Conservation (phyloP, 352 stramenopile species). For the Pilasporangium apinafurcum region DNA sequence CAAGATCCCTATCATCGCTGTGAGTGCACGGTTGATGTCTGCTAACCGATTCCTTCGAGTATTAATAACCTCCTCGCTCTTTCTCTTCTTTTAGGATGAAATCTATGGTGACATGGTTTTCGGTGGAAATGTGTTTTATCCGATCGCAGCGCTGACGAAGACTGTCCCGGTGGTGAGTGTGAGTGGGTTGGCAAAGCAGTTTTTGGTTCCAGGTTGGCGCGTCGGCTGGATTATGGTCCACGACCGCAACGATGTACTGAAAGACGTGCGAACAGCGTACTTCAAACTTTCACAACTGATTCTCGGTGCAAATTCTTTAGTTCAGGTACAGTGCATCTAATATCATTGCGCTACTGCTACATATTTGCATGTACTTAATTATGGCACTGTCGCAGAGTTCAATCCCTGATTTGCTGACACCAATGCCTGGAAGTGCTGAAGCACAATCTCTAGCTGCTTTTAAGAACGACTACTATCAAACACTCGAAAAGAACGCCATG, state of each 20-base stretch:
- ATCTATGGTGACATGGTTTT: slow-evolving; percentile 86
- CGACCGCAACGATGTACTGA: slow-evolving; percentile 74
- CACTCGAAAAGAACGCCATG: slow-evolving; percentile 82
- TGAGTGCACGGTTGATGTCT: slow-evolving; percentile 43
- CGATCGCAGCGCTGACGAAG: slow-evolving; percentile 77
- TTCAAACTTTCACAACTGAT: slow-evolving; percentile 92
- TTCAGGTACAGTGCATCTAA: slow-evolving; percentile 33
- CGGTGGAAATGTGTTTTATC: slow-evolving; percentile 64
- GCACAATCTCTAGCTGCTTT: slow-evolving; percentile 58
- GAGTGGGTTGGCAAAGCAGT: slow-evolving; percentile 93
- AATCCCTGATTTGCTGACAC: slow-evolving; percentile 80
- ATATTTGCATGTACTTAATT: slow-evolving; percentile 1
- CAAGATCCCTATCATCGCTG: slow-evolving; percentile 91
- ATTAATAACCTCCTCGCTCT: neutral
- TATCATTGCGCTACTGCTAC: neutral
- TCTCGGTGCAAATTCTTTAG: slow-evolving; percentile 88
- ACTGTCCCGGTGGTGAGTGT: slow-evolving; percentile 78
- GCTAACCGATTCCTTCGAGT: neutral
- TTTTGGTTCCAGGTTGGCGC: slow-evolving; percentile 93
- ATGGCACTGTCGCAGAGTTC: slow-evolving; percentile 27
- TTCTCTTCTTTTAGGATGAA: slow-evolving; percentile 34
- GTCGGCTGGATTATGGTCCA: slow-evolving; percentile 95
- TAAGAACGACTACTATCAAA: slow-evolving; percentile 80
- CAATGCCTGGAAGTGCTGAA: slow-evolving; percentile 49
- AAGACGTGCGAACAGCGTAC: slow-evolving; percentile 84